phyloP scores from a whole-genome alignment of 2,329 filamentous ascomycete species.

The Clonostachys rhizophaga region DNA sequence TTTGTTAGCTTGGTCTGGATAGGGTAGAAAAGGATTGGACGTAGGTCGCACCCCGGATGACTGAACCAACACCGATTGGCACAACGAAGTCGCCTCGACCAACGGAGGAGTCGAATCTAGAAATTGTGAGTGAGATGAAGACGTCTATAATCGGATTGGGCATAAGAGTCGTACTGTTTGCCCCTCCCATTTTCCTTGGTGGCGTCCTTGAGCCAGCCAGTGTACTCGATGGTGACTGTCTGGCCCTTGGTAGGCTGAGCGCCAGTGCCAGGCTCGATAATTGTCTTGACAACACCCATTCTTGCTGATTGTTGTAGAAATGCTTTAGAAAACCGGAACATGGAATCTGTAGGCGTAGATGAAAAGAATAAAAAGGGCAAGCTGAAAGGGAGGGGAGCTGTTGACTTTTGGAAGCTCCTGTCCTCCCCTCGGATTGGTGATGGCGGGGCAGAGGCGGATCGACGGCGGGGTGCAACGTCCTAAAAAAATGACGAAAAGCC shows the following conservation, averaged over 20 bases:
- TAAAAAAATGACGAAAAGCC: no score
- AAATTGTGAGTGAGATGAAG: not conserved
- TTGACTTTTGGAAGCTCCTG: no score
- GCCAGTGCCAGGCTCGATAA: conserved; percentile 56
- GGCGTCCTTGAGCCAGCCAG: conserved; percentile 75
- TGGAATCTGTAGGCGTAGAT: no score
- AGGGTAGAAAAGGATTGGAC: not conserved
- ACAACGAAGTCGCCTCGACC: conserved; percentile 73
- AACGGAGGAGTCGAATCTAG: conserved; percentile 84
- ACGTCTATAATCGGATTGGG: not conserved
- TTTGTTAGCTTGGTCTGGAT: not conserved
- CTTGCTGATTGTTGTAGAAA: not conserved
- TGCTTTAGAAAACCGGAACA: no score
- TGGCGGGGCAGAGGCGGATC: no score
- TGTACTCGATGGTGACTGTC: conserved; percentile 84
- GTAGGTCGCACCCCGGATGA: conserved; percentile 72
- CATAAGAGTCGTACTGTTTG: conserved; percentile 54
- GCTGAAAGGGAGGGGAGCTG: no score
- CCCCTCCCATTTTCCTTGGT: conserved; percentile 61
- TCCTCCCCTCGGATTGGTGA: no score
- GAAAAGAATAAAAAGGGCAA: no score
- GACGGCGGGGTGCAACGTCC: no score
- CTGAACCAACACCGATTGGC: conserved; percentile 73
- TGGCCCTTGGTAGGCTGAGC: conserved; percentile 62
- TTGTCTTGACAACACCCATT: conserved; percentile 72